Evolutionary conservation across 108 stramenopile genomes (phyloP), one percentile per base, ranked within the genome.

Genomic region (Nannochloropsis salina): DNA sequence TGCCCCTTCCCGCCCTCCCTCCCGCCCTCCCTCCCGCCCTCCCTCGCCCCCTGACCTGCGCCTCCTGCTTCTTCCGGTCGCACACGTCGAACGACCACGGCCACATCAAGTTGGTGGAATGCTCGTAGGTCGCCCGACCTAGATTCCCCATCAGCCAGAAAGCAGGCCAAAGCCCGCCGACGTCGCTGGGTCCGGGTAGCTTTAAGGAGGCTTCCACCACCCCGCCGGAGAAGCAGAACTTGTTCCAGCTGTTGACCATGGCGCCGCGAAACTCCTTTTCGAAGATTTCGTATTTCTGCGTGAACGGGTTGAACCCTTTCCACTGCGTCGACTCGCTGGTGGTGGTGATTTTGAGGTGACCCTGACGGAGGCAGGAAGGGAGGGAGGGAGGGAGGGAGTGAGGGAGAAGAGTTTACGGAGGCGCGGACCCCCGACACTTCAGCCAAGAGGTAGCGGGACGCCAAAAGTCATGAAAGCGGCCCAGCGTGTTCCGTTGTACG

Each of bases 221-320:
- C 31, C 98, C 98, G 20, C 98, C 98, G 2, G 96, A 96, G 87
- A 98, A 98, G 88, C 98, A 99, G 89, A 99, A 99, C 85, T 99
- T 99, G 89, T 99, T 95, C 98, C 98, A 99, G 9, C 91, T 87
- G 86, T 96, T 97, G 44, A 99, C 9, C 97, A 99, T 98, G 45
- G 94, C 98, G 79, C 94, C 94, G 51, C 93, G 93, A 87, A 97
- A 97, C 86, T 96, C 92, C 85, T 97, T 98, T 18, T 91, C 92
- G 31, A 93, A 91, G 2, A 86, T 81, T 41, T 90, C 90, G 82
- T 94, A 94, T 86, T 93, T 91, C 45, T 85, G 44, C 79, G 87
- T 92, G 5, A 92, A 80, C 81, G 97, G 95, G 87, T 97, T 92
- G 88, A 93, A 97, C 44, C 96, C 96, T 42, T 94, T 83, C 79